Percentiles rank a stretch among this genome's conserved stretches.
Evolutionary conservation across 768 basidiomycete species (phyloP).

Genomic region (Xanthoconium stramineum): DNA sequence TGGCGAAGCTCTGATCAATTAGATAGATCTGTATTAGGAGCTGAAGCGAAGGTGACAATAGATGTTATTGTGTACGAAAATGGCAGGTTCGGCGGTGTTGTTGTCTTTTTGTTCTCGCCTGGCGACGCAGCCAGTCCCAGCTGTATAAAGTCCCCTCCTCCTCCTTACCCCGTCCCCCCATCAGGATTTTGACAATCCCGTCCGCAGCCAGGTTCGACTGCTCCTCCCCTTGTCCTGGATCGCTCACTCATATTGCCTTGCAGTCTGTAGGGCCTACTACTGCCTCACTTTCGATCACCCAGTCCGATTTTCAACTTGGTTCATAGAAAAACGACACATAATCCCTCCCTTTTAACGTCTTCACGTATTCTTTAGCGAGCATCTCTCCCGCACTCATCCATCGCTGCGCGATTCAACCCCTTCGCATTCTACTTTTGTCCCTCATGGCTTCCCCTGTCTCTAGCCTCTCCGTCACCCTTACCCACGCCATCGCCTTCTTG

Average conservation of each 20-base stretch:
- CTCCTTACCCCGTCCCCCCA: constrained; percentile 4
- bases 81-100: constrained; percentile 15
- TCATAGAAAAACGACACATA: constrained; percentile 7
- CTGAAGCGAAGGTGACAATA: constrained; percentile 22
- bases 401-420: constrained; percentile 32
- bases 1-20: constrained; percentile 19
- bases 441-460: constrained; percentile 37
- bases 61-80: constrained; percentile 31
- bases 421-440: constrained; percentile 21
- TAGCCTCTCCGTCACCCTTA: constrained; percentile 63
- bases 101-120: constrained; percentile 34
- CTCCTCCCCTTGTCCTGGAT: background rate
- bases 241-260: constrained; percentile 9
- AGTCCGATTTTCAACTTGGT: constrained; percentile 26
- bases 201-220: constrained; percentile 30
- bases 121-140: constrained; percentile 22
- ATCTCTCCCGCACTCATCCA: constrained; percentile 21
- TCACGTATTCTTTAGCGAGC: constrained; percentile 26
- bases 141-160: constrained; percentile 25
- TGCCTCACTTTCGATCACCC: constrained; percentile 18
- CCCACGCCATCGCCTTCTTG: constrained; percentile 72
- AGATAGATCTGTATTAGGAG: constrained; percentile 14
- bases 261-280: constrained; percentile 28
- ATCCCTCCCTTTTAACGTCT: constrained; percentile 19
- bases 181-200: constrained; percentile 39